A percentile compares a stretch with the other conserved stretches of the same genome.
phyloP scores from a whole-genome alignment of 1,284 basidiomycete species.

The Phellinidium pouzarii region DNA sequence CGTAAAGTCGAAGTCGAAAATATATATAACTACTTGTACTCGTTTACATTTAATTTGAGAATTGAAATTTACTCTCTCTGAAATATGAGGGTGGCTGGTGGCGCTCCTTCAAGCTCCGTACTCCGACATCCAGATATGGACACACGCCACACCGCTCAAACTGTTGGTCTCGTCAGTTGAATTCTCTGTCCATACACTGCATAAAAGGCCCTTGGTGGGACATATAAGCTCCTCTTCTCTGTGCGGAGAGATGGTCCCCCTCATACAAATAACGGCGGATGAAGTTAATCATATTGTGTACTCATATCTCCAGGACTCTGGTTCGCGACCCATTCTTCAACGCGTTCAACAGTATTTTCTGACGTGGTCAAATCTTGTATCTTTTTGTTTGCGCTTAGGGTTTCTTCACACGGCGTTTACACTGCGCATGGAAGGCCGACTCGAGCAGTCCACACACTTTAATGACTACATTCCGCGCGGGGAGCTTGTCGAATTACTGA shows the following conservation, averaged over 20 bases:
- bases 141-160: slow-evolving; percentile 5
- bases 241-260: slow-evolving; percentile 16
- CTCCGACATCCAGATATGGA: neutral
- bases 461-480: slow-evolving; percentile 73
- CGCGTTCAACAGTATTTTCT: slow-evolving; percentile 12
- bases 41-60: no score
- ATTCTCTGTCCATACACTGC: neutral
- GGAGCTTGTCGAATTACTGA: slow-evolving; percentile 72
- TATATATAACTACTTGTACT: no score
- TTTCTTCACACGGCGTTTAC: slow-evolving; percentile 75
- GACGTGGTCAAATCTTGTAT: slow-evolving; percentile 1
- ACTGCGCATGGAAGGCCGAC: slow-evolving; percentile 59
- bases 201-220: no score
- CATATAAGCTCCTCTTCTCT: neutral
- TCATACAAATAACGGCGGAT: slow-evolving; percentile 57
- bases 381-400: slow-evolving; percentile 34
- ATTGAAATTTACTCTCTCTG: neutral
- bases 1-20: no score
- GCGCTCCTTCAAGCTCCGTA: neutral
- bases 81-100: neutral
- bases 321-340: slow-evolving; percentile 30
- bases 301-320: slow-evolving; percentile 75
- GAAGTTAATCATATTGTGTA: slow-evolving; percentile 82
- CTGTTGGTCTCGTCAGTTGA: neutral
- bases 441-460: slow-evolving; percentile 60